These are phyloP conservation scores for Quercus gilva DNA, from an alignment of 306 rosid genomes.

Conservation along the genomic window DNA sequence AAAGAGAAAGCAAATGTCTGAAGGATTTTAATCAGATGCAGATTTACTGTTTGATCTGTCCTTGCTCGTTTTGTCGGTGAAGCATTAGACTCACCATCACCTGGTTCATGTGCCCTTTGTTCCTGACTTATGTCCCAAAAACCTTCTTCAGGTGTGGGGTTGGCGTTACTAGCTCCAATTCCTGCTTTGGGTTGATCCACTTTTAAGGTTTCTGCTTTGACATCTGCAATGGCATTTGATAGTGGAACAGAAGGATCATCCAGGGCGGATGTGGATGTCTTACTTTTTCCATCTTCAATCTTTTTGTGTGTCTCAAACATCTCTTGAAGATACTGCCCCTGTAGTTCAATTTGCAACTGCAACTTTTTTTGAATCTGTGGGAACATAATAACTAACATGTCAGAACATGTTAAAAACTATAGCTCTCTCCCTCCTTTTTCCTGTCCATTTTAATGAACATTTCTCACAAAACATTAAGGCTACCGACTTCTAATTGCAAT, in stretches of 20 bases:
- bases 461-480: not conserved
- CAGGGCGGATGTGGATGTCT: conserved; percentile 35
- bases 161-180: conserved; percentile 9
- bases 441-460: not conserved
- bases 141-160: conserved; percentile 24
- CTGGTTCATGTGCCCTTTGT: conserved; percentile 27
- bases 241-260: conserved; percentile 33
- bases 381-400: conserved; percentile 17
- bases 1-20: conserved; percentile 12
- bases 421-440: conserved; percentile 5
- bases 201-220: conserved; percentile 28
- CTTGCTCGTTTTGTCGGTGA: conserved; percentile 62
- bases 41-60: conserved; percentile 22
- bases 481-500: not conserved
- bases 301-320: conserved; percentile 80
- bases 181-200: conserved; percentile 17
- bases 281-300: conserved; percentile 49
- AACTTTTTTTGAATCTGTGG: conserved; percentile 76
- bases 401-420: conserved; percentile 11
- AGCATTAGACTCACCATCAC: conserved; percentile 23
- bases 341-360: conserved; percentile 86
- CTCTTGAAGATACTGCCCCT: conserved; percentile 72
- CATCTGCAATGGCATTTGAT: conserved; percentile 17
- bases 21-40: not conserved
- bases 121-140: conserved; percentile 35